Percentiles rank a stretch among this genome's conserved stretches.
phyloP scores from a whole-genome alignment of 192 early-diverging fungal genomes.

The Coemansia sp. region DNA sequence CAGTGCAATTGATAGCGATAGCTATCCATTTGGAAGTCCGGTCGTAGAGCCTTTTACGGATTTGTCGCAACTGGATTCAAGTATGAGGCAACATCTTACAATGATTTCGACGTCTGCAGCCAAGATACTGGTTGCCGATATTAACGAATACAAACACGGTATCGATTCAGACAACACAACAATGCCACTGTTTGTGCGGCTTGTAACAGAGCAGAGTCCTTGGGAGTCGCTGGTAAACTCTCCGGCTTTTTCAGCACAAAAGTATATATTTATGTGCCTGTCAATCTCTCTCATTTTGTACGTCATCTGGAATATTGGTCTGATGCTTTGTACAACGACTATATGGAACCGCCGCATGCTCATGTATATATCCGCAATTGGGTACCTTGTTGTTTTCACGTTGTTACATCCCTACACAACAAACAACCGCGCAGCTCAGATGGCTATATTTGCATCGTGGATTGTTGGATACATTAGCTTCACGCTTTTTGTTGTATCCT shows the following conservation, averaged over 20 bases:
- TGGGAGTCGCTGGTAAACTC: constrained; percentile 20
- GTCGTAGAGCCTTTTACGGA: constrained; percentile 33
- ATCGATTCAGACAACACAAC: neutral
- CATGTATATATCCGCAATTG: constrained; percentile 36
- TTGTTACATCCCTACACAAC: constrained; percentile 26
- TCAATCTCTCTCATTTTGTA: constrained; percentile 25
- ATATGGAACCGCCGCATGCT: constrained; percentile 40
- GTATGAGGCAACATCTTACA: neutral
- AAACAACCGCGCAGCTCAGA: constrained; percentile 22
- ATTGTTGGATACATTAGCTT: constrained; percentile 36
- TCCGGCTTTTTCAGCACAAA: constrained; percentile 15
- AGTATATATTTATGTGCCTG: constrained; percentile 21
- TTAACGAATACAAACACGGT: neutral
- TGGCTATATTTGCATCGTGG: constrained; percentile 32
- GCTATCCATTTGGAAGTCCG: constrained; percentile 23
- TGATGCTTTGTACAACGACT: constrained; percentile 26
- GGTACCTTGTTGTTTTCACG: constrained; percentile 32
- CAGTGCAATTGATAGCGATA: constrained; percentile 9
- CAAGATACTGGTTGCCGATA: neutral
- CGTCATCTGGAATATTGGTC: constrained; percentile 33
- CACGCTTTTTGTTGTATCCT: constrained; percentile 31
- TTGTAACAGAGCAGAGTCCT: constrained; percentile 9
- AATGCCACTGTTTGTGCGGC: neutral
- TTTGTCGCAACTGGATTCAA: neutral
- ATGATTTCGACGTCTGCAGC: constrained; percentile 12